Base-by-base conservation (phyloP, 345 rosid species). In the Angophora floribunda region DNA sequence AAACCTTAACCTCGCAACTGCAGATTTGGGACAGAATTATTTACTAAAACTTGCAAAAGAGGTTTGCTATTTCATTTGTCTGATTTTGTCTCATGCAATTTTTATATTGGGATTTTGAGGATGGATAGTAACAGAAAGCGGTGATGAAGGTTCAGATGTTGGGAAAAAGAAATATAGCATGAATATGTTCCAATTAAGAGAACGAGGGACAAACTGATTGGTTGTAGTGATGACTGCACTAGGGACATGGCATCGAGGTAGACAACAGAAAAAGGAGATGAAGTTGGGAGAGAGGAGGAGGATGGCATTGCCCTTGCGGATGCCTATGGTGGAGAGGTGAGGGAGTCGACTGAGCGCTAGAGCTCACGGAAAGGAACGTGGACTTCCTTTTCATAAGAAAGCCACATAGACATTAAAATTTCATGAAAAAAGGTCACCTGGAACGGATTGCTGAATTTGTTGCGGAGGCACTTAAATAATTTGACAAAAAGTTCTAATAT, bases 241-340 rank as follows among this genome's bases (percentile, higher is more conserved):
- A 96, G 93, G 6, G 98, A 97, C 98, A 97, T 93, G 22, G 96
- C 96, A 87, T 98, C 92, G 91, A 96, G 98, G 86, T 96, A 96
- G n/a, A 95, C 96, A 80, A 96, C 84, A 47, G 99, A 99, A 93
- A 93, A 97, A 96, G 88, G 91, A 91, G 85, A 96, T 91, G 80
- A 99, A 97, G 90, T 97, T 97, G 0, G 98, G 98, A 8, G 98
- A 94, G 86, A 97, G 97, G 89, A 96, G 95, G 86, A 96, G 95
- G 90, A 97, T 85, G 86, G 95, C 98, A 53, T 96, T 96, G 26
- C 99, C 97, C 52, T 97, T 96, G 52, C 96, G 94, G 78, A 96
- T 91, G 30, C 99, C 98, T 93, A 96, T 93, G 28, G 93, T 91
- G 63, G 90, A 90, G 93, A 61, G 44, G 94, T 88, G 87, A 97